Percentiles rank a stretch among this genome's conserved stretches.
phyloP scores from a whole-genome alignment of 2,329 filamentous ascomycete species.

The Fusarium tanahbumbuense region DNA sequence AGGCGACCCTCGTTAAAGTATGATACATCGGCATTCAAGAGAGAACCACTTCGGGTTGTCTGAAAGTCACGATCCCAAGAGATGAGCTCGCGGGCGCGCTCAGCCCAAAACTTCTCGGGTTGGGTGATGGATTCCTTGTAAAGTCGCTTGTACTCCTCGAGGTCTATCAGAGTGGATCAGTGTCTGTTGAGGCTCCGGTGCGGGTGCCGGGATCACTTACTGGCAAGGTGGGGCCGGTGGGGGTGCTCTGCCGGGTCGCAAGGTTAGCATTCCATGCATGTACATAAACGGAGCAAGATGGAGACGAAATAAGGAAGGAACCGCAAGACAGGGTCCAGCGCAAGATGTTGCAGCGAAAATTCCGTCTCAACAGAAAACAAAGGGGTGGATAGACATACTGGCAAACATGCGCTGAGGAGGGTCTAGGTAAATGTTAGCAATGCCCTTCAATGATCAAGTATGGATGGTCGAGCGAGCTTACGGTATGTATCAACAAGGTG shows the following conservation, averaged over 20 bases:
- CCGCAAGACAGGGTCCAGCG: slow-evolving; percentile 10
- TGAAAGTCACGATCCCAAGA: slow-evolving; percentile 93
- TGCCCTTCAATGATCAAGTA: slow-evolving; percentile 5
- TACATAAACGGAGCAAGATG: slow-evolving; percentile 26
- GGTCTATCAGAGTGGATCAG: slow-evolving; percentile 55
- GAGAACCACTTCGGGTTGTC: slow-evolving; percentile 82
- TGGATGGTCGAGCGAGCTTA: slow-evolving; percentile 54
- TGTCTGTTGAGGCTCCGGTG: slow-evolving; percentile 43
- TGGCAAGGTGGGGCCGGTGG: slow-evolving; percentile 73
- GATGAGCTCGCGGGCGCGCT: slow-evolving; percentile 86
- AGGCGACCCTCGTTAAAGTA: slow-evolving; percentile 96
- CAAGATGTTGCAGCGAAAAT: slow-evolving; percentile 12
- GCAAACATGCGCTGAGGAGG: slow-evolving; percentile 75
- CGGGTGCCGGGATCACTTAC: slow-evolving; percentile 58
- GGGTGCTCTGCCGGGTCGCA: slow-evolving; percentile 69
- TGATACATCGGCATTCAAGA: slow-evolving; percentile 83
- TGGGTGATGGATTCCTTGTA: slow-evolving; percentile 90
- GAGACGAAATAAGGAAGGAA: slow-evolving; percentile 23
- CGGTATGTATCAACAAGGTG: slow-evolving; percentile 80
- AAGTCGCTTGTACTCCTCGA: slow-evolving; percentile 75
- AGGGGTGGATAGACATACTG: slow-evolving; percentile 61
- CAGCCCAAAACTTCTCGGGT: slow-evolving; percentile 90
- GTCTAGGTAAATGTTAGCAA: slow-evolving; percentile 56
- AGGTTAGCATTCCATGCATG: slow-evolving; percentile 50
- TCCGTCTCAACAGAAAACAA: slow-evolving; percentile 18